These are phyloP conservation scores for Acanthamoeba triangularis DNA, from an alignment of 208 protist genomes.

Conservation along the genomic window DNA sequence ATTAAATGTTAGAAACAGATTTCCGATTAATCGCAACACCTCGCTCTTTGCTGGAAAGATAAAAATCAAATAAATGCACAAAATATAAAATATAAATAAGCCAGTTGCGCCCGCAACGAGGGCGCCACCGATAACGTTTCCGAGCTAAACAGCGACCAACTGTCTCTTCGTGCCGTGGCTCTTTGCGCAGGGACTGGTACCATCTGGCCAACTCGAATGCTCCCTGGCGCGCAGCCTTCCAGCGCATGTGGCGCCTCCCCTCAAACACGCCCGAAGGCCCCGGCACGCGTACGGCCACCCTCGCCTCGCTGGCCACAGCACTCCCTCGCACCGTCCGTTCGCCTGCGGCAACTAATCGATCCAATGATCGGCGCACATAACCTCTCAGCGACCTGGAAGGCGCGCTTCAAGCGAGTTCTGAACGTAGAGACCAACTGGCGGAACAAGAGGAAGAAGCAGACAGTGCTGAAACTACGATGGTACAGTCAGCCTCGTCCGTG, in stretches of 20 bases:
- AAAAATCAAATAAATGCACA: not conserved
- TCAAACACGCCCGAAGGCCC: not conserved
- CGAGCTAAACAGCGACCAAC: not conserved
- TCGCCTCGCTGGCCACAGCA: not conserved
- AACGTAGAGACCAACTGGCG: conserved; percentile 16
- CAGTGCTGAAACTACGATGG: conserved; percentile 6
- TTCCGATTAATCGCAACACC: not conserved
- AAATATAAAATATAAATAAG: not conserved
- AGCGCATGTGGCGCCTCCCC: conserved; percentile 15
- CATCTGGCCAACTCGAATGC: conserved; percentile 38
- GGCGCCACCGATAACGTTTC: not conserved
- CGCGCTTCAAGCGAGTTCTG: not conserved
- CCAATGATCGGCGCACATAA: not conserved
- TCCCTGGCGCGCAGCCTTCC: not conserved
- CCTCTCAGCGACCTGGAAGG: not conserved
- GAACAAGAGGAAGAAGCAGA: not conserved
- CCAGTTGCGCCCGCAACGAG: no score
- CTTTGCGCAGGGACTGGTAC: not conserved
- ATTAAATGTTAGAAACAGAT: not conserved
- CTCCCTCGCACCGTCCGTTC: not conserved
- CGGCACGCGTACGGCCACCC: not conserved
- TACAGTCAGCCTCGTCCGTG: not conserved
- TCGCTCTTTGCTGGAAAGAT: not conserved
- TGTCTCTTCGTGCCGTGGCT: not conserved
- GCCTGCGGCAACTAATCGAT: not conserved